Conservation (phyloP, 768 basidiomycete species). For the Tremella fuciformis region DNA sequence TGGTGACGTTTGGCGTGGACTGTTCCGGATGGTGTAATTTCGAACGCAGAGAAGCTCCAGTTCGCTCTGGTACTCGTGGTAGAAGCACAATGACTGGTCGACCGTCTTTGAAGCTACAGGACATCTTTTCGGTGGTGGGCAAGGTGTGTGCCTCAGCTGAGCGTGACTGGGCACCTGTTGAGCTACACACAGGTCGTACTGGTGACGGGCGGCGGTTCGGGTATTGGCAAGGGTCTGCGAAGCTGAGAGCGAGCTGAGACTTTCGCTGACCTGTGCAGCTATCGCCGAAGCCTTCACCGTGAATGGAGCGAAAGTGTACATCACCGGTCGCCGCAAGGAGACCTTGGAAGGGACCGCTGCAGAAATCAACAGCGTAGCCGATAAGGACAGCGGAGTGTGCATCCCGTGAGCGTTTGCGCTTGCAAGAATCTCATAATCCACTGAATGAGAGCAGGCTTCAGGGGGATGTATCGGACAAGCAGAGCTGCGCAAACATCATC, state of each 20-base stretch:
- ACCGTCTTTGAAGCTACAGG: slow-evolving; percentile 16
- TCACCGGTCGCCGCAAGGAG: slow-evolving; percentile 36
- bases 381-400: background rate
- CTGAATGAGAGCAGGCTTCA: background rate
- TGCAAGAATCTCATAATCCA: background rate
- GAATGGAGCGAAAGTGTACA: slow-evolving; percentile 46
- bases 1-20: no score
- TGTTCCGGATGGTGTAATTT: no score
- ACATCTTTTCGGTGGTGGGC: slow-evolving; percentile 26
- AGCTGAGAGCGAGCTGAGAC: background rate
- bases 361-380: slow-evolving; percentile 25
- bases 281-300: slow-evolving; percentile 37
- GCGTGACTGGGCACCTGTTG: no score
- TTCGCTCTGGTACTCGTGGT: no score
- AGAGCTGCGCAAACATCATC: slow-evolving; percentile 4
- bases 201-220: slow-evolving; percentile 42
- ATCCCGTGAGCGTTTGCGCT: background rate
- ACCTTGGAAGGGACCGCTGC: slow-evolving; percentile 24
- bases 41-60: no score
- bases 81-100: no score
- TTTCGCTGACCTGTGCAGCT: slow-evolving; percentile 33
- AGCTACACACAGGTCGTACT: slow-evolving; percentile 20
- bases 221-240: slow-evolving; percentile 49
- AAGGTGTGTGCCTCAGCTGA: slow-evolving; percentile 10
- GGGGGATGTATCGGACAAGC: background rate